Base-by-base conservation (phyloP, 225 moss, liverwort and hornwort species). In the Antitrichia curtipendula region DNA sequence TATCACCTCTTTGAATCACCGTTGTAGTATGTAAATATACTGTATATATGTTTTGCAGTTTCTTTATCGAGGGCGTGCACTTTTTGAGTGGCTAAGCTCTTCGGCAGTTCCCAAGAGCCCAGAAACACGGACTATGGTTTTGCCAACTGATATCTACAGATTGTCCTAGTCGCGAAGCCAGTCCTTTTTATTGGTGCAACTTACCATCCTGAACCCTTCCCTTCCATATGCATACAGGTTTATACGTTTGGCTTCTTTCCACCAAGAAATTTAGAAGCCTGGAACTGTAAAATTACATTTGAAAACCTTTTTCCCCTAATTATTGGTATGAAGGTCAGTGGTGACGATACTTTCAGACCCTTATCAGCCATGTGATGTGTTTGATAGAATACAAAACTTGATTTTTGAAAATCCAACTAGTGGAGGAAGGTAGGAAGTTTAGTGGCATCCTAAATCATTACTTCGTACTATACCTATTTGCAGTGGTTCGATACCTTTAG, bases 131-230 rank as follows among this genome's bases (percentile, higher is more conserved):
- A 92, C 94, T 34, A 86, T 95, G 91, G 95, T 98, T 84, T 91
- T 92, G 88, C 98, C 98, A 80, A 98, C 96, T 41, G 95, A 98
- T 75, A 92, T 96, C 75, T 96, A 94, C 79, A 92, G 98, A 91
- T 89, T 98, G 84, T 96, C 98, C 31, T 95, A 96, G 91, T 62
- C 47, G 14, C 28, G 66, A 82, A 88, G 66, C 40, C 57, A 41
- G 36, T 12, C 40, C 28, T 78, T 89, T 65, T 56, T 24, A 63
- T 61, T 70, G 59, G 66, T 81, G 78, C 63, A 63, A 47, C 73
- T 88, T 47, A 68, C 83, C 79, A 91, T 80, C 66, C 59, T 66
- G 78, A 79, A 52, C 71, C 80, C 63, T 84, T 49, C 58, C 84
- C 87, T 83, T 90, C 49, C 60, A 18, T 82, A 50, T 59, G 47